Evolutionary conservation across 306 rosid genomes (phyloP).

Genomic region (Vicia villosa): DNA sequence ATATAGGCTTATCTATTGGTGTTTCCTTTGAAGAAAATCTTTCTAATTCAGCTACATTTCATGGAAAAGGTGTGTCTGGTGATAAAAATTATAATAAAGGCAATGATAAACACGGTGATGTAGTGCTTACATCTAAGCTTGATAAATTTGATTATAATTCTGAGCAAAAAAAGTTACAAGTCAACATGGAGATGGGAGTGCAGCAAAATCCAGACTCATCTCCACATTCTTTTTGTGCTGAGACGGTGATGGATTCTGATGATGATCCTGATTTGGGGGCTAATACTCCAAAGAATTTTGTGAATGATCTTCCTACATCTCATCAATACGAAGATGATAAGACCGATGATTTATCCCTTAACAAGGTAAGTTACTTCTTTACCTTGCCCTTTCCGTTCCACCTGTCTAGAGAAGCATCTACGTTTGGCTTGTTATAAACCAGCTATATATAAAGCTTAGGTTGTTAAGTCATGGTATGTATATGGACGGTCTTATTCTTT

Average conservation of each 20-base stretch:
- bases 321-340: slow-evolving; percentile 35
- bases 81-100: slow-evolving; percentile 36
- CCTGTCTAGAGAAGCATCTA: slow-evolving; percentile 23
- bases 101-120: slow-evolving; percentile 34
- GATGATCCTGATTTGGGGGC: background rate
- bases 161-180: slow-evolving; percentile 38
- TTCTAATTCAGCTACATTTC: slow-evolving; percentile 41
- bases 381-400: slow-evolving; percentile 26
- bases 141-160: slow-evolving; percentile 40
- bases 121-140: slow-evolving; percentile 38
- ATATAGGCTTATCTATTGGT: slow-evolving; percentile 62
- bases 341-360: slow-evolving; percentile 33
- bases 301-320: slow-evolving; percentile 28
- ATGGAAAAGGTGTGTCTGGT: slow-evolving; percentile 48
- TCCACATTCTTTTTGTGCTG: slow-evolving; percentile 40
- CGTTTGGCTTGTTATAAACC: slow-evolving; percentile 24
- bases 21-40: slow-evolving; percentile 34
- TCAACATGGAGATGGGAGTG: slow-evolving; percentile 37
- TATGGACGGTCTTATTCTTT: slow-evolving; percentile 15
- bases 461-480: slow-evolving; percentile 17
- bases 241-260: slow-evolving; percentile 45
- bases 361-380: slow-evolving; percentile 47
- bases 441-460: slow-evolving; percentile 1
- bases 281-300: slow-evolving; percentile 24
- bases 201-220: slow-evolving; percentile 32